Conservation (phyloP, 2,329 filamentous ascomycete genomes). For the Penicillium hordei region DNA sequence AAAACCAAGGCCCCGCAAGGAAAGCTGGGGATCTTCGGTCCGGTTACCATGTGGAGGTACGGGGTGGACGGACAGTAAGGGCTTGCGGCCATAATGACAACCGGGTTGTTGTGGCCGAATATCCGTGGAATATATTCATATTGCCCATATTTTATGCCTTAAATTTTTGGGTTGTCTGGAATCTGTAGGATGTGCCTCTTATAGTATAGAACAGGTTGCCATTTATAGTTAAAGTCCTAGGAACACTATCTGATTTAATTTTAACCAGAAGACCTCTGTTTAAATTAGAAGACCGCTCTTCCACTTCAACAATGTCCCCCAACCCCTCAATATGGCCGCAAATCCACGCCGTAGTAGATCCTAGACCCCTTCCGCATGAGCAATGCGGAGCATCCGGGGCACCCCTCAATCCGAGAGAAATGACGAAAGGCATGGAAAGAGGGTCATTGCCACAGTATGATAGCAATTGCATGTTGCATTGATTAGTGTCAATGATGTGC, state of each 20-base stretch:
- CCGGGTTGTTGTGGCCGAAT: background rate
- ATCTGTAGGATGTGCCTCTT: background rate
- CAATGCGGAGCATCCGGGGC: background rate
- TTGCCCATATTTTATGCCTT: too few species aligned
- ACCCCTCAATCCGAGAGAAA: constrained; percentile 4
- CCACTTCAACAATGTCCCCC: background rate
- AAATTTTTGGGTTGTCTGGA: background rate
- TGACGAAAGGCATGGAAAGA: constrained; percentile 1
- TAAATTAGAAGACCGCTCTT: background rate
- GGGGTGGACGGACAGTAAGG: background rate
- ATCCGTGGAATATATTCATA: background rate
- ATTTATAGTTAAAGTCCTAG: background rate
- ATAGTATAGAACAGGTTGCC: background rate
- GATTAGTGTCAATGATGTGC: constrained; percentile 4
- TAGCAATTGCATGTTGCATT: constrained; percentile 4
- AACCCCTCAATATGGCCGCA: background rate
- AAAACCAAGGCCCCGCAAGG: constrained; percentile 12
- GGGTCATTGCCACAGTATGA: background rate
- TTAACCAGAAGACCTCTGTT: background rate
- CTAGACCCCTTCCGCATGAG: background rate
- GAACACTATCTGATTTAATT: too few species aligned
- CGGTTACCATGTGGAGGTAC: constrained; percentile 10
- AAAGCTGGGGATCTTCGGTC: constrained; percentile 18
- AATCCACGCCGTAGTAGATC: background rate
- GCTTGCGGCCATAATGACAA: background rate